Percentiles rank a stretch among this genome's conserved stretches.
These are phyloP conservation scores for Backusella australiensis DNA, from an alignment of 192 early-diverging fungal genomes.

Conservation along the genomic window DNA sequence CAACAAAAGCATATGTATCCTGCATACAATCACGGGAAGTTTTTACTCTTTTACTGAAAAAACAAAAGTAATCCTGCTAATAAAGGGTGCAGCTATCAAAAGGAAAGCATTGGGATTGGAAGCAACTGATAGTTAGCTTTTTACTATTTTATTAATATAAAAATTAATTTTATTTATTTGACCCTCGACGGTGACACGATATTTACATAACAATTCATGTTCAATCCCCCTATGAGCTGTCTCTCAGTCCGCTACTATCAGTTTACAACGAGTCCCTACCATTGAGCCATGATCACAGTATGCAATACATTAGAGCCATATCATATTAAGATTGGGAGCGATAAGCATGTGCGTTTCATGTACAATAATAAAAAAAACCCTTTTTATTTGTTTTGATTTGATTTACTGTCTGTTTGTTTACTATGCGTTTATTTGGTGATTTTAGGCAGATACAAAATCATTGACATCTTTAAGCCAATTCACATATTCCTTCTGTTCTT, in stretches of 20 bases:
- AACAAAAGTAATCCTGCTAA: not conserved
- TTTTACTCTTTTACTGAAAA: not conserved
- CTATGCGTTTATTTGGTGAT: not conserved
- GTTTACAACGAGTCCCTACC: too few species aligned
- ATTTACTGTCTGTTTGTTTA: not conserved
- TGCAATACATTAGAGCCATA: not conserved
- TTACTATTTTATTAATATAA: not conserved
- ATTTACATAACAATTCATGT: not conserved
- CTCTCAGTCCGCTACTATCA: not conserved
- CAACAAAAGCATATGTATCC: not conserved
- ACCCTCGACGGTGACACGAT: not conserved
- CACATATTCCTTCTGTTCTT: slow-evolving; percentile 94
- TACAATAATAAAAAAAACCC: not conserved
- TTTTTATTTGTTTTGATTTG: not conserved
- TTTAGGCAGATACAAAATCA: slow-evolving; percentile 67
- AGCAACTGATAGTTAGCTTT: not conserved
- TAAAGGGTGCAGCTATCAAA: not conserved
- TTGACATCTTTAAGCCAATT: slow-evolving; percentile 83
- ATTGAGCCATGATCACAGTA: too few species aligned
- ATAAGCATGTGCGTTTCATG: not conserved
- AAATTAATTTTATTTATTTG: not conserved
- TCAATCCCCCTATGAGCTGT: not conserved
- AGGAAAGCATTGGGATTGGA: not conserved
- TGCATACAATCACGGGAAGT: not conserved
- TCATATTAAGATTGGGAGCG: not conserved